A percentile compares a stretch with the other conserved stretches of the same genome.
Conservation (phyloP, 495 filamentous ascomycete genomes). For the Xylaria nigripes region DNA sequence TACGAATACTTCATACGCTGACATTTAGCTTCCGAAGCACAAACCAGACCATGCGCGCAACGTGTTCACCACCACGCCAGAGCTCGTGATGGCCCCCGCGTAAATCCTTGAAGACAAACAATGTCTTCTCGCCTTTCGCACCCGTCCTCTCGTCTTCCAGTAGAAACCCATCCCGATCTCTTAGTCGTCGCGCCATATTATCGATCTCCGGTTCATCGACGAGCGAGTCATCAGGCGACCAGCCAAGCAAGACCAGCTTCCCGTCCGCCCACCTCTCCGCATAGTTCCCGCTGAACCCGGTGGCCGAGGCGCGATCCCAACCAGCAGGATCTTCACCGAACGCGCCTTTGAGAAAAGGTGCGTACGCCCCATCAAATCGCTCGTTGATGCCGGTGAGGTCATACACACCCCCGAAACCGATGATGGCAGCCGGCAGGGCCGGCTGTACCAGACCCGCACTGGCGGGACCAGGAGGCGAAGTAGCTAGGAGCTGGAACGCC, state of each 20-base stretch:
- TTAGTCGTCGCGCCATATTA: slow-evolving; percentile 35
- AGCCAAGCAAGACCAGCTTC: slow-evolving; percentile 46
- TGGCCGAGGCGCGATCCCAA: slow-evolving; percentile 24
- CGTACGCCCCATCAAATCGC: slow-evolving; percentile 17
- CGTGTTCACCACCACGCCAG: slow-evolving; percentile 16
- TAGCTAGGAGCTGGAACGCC: slow-evolving; percentile 54
- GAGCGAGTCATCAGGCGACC: slow-evolving; percentile 53
- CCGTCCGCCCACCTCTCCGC: slow-evolving; percentile 32
- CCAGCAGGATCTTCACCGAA: slow-evolving; percentile 17
- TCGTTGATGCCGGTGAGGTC: slow-evolving; percentile 20
- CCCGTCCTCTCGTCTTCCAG: slow-evolving; percentile 17
- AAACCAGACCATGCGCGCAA: slow-evolving; percentile 18
- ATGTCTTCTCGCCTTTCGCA: slow-evolving; percentile 23
- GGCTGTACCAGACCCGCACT: slow-evolving; percentile 36
- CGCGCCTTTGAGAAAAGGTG: slow-evolving; percentile 16
- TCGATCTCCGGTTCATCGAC: slow-evolving; percentile 47
- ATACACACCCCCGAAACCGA: slow-evolving; percentile 26
- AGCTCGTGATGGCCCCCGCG: slow-evolving; percentile 54
- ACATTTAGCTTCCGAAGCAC: slow-evolving; percentile 3
- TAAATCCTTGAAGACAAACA: slow-evolving; percentile 38
- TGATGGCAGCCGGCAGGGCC: slow-evolving; percentile 18
- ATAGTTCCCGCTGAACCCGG: slow-evolving; percentile 25
- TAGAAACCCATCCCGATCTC: slow-evolving; percentile 5
- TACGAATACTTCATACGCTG: not conserved
- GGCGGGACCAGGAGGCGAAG: not conserved